Base-by-base conservation (phyloP, 805 yeast species). In the Wickerhamomyces rabaulensis region DNA sequence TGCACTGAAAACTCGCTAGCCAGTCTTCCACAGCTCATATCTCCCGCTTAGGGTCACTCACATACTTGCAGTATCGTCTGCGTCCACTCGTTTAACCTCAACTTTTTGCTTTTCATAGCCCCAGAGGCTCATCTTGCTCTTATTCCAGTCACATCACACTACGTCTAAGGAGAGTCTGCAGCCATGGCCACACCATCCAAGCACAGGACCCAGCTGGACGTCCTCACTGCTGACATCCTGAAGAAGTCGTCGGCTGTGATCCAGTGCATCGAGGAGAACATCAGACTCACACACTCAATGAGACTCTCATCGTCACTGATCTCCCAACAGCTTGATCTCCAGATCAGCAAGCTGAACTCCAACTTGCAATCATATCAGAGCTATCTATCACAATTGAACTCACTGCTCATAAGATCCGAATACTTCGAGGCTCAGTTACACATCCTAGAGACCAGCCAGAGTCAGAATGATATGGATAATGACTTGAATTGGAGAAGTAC, bases 401-500 rank as follows among this genome's bases (percentile, higher is more conserved):
- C 62, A 2, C 44, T 63, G 21, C 41, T 55, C 17, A 40, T 64
- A n/a, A 49, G 65, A 41, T 54, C 60, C 9, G 66, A 62, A 46
- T 63, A 55, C 42, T 57, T 62, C 25, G 68, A 63, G 42, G 53
- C 61, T 0, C 68, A 64, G 38, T 41, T 63, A 29, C 54, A 51
- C 21, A 50, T 56, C 35, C 46, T 61, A 3, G 67, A 63, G 29
- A 51, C 54, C 2, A 59, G 58, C 19, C 48, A 49, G 35, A 47
- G 47, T 26, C 45, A 46, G n/a, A 47, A 52, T 17, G 39, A 44
- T 12, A 62, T 52, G 46, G 69, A 67, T 41, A 57, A 60, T n/a
- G 68, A 65, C 37, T 53, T 71, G 26, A 70, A 71, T 46, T 69
- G 74, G 74, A 64, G 68, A 60, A 70, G 76, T 5, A 66, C 71